Conservation (phyloP, 495 filamentous ascomycete species). For the Chaetomium cochliodes region DNA sequence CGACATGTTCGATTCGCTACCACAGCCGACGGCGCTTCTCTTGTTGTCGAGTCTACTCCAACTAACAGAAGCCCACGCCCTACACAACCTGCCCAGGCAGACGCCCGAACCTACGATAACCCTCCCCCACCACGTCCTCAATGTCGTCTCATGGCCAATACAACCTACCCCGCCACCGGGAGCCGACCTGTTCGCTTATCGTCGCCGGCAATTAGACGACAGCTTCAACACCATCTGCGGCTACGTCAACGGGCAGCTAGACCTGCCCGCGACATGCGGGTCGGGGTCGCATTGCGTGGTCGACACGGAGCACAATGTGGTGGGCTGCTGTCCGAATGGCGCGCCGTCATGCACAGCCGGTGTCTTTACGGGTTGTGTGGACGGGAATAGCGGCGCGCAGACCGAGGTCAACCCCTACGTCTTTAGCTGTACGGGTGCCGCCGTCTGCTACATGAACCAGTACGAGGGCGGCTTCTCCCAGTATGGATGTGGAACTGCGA, state of each 20-base stretch:
- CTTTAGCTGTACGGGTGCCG: slow-evolving; percentile 45
- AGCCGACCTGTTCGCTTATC: slow-evolving; percentile 35
- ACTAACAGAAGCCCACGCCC: slow-evolving; percentile 36
- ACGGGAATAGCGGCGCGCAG: slow-evolving; percentile 46
- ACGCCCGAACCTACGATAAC: slow-evolving; percentile 39
- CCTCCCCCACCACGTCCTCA: slow-evolving; percentile 40
- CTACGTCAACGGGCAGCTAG: slow-evolving; percentile 44
- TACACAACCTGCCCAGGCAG: slow-evolving; percentile 32
- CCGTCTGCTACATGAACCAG: slow-evolving; percentile 48
- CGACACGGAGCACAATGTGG: slow-evolving; percentile 42
- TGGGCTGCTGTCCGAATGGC: slow-evolving; percentile 53
- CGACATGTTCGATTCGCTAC: slow-evolving; percentile 44
- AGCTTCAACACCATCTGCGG: slow-evolving; percentile 47
- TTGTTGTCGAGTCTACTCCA: slow-evolving; percentile 41
- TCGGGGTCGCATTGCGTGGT: slow-evolving; percentile 52
- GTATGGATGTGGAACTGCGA: slow-evolving; percentile 50
- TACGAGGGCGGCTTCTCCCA: slow-evolving; percentile 52
- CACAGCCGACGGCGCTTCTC: slow-evolving; percentile 42
- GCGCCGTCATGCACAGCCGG: slow-evolving; percentile 44
- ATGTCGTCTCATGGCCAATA: slow-evolving; percentile 46
- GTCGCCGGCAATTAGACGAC: slow-evolving; percentile 35
- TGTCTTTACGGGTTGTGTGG: slow-evolving; percentile 51
- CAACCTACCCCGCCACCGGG: slow-evolving; percentile 41
- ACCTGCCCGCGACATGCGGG: slow-evolving; percentile 49
- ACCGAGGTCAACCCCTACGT: slow-evolving; percentile 51